Evolutionary conservation across 1,284 basidiomycete genomes (phyloP).

Genomic region (Cutaneotrichosporon curvatum): DNA sequence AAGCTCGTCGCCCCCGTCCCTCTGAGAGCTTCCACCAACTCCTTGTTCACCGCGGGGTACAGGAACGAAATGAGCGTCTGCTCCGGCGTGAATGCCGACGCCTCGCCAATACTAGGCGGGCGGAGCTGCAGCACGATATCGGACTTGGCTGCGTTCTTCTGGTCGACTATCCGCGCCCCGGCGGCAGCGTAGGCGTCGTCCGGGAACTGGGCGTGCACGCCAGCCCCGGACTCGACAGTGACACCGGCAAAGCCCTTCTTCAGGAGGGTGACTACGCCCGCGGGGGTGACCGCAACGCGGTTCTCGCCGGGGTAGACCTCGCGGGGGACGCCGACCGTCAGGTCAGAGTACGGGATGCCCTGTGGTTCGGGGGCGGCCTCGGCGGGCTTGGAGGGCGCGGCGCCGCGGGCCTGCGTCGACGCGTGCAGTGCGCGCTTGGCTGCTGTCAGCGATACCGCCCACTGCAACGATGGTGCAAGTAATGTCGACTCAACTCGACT

Average conservation of each 20-base stretch:
- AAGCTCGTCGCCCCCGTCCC: constrained; percentile 60
- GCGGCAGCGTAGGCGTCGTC: constrained; percentile 68
- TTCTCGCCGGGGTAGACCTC: constrained; percentile 68
- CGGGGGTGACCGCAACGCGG: constrained; percentile 69
- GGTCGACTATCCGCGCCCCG: constrained; percentile 65
- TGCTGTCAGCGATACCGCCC: background rate
- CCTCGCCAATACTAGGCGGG: constrained; percentile 55
- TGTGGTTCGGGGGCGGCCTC: background rate
- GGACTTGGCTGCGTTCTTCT: constrained; percentile 51
- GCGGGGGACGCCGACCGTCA: constrained; percentile 68
- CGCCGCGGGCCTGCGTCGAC: background rate
- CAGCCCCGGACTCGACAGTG: constrained; percentile 65
- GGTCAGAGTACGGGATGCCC: constrained; percentile 61
- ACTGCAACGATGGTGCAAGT: too few species aligned
- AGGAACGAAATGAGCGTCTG: constrained; percentile 75
- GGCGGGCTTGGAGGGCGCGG: background rate
- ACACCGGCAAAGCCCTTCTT: constrained; percentile 73
- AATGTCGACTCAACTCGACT: too few species aligned
- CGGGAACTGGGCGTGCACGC: constrained; percentile 63
- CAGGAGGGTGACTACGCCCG: constrained; percentile 61
- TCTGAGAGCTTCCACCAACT: constrained; percentile 60
- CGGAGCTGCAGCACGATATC: constrained; percentile 78
- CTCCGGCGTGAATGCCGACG: constrained; percentile 56
- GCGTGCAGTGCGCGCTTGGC: background rate
- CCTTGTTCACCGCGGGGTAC: constrained; percentile 70